phyloP scores from a whole-genome alignment of 305 asterid genomes.

The Fraxinus paxiana region DNA sequence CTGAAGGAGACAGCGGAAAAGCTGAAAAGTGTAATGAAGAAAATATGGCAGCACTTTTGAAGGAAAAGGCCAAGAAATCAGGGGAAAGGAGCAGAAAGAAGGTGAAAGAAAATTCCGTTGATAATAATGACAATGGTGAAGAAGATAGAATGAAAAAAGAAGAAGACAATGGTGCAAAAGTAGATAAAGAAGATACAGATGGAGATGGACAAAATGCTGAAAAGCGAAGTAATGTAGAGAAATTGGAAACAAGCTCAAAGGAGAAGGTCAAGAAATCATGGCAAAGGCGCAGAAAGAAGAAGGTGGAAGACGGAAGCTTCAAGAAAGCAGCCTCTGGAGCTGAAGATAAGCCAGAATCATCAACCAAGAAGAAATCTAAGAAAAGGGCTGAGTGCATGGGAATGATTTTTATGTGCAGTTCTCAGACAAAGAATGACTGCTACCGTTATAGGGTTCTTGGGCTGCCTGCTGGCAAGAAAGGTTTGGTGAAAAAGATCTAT shows the following conservation, averaged over 20 bases:
- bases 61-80: background rate
- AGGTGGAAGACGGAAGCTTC: conserved; percentile 13
- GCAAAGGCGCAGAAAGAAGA: conserved; percentile 27
- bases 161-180: conserved; percentile 9
- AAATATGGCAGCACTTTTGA: background rate
- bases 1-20: background rate
- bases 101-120: background rate
- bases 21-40: conserved; percentile 8
- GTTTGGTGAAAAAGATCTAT: conserved; percentile 63
- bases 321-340: conserved; percentile 32
- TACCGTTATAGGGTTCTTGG: conserved; percentile 72
- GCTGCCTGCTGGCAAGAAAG: conserved; percentile 77
- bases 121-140: background rate
- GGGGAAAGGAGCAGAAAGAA: conserved; percentile 14
- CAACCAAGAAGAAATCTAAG: conserved; percentile 36
- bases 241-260: conserved; percentile 28
- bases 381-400: conserved; percentile 72
- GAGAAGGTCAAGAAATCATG: conserved; percentile 31
- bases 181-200: conserved; percentile 15
- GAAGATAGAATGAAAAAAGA: background rate
- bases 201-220: conserved; percentile 26
- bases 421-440: conserved; percentile 80
- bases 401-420: conserved; percentile 90
- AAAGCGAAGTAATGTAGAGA: conserved; percentile 22
- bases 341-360: conserved; percentile 41